Base-by-base conservation (phyloP, 2,329 filamentous ascomycete genomes). In the Pseudohalonectria lignicola region DNA sequence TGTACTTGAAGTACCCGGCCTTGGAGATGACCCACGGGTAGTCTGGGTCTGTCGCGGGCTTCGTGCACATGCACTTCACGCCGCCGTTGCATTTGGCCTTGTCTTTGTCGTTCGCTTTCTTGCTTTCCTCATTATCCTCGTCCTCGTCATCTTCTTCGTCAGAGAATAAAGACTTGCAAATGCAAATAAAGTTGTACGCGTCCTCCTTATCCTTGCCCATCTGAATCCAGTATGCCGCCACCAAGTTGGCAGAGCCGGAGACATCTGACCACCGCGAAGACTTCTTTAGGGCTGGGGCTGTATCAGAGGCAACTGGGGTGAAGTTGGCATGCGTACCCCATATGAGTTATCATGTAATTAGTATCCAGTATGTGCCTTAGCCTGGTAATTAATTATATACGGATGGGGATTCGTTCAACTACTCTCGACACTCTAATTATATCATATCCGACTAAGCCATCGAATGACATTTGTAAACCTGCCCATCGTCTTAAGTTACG, bases 211-310 rank as follows among this genome's bases (percentile, higher is more conserved):
- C 45, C 32, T 50, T 44, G n/a, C n/a, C n/a, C 38, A 46, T 51
- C 5, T 32, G 39, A 1, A 36, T 44, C 35, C 51, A 48, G 37
- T 56, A 58, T 13, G 49, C 43, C 4, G 38, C 39, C 20, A 59
- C 56, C 13, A 50, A 47, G 40, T 61, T 61, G 23, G 47, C 52
- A 5, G 60, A 60, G 19, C 39, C 57, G 5, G 57, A 62, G 10
- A 58, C 46, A 7, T 36, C 41, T 3, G 55, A 43, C 55, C 57
- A 61, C 20, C 36, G 36, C 53, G 52, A 15, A 45, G 43, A 40
- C 44, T 48, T 38, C 48, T 45, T 28, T n/a, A n/a, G n/a, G n/a
- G n/a, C n/a, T n/a, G n/a, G n/a, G n/a, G n/a, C n/a, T n/a, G n/a
- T n/a, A n/a, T n/a, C n/a, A n/a, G n/a, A n/a, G n/a, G n/a, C n/a